Evolutionary conservation across 1,284 basidiomycete genomes (phyloP).

Genomic region (Somion occarium): DNA sequence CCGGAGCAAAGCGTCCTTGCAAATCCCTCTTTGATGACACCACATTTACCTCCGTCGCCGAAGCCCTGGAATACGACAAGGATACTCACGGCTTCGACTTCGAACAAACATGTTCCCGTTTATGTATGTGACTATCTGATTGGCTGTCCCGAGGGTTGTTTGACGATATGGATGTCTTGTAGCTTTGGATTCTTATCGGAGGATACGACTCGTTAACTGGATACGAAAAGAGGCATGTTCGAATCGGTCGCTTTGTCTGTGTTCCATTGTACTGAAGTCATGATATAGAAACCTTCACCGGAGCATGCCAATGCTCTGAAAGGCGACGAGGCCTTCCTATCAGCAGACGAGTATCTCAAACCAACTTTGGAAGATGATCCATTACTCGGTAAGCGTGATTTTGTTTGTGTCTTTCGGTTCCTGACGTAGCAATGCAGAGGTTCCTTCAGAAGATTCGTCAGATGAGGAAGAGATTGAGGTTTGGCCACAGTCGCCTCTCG

Average conservation of each 20-base stretch:
- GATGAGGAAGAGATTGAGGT: constrained; percentile 54
- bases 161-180: not conserved
- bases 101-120: constrained; percentile 38
- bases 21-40: constrained; percentile 80
- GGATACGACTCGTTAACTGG: constrained; percentile 82
- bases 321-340: constrained; percentile 59
- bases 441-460: constrained; percentile 69
- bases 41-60: constrained; percentile 53
- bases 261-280: not conserved
- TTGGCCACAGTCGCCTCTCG: constrained; percentile 18
- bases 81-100: constrained; percentile 60
- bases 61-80: constrained; percentile 65
- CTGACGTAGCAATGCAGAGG: constrained; percentile 33
- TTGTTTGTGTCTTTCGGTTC: constrained; percentile 3
- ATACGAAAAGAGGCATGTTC: constrained; percentile 65
- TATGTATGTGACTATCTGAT: constrained; percentile 41
- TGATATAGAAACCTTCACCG: constrained; percentile 46
- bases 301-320: constrained; percentile 42
- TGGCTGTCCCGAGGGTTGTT: not conserved
- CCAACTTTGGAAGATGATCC: constrained; percentile 84
- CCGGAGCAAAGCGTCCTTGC: constrained; percentile 49
- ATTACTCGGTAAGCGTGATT: constrained; percentile 65
- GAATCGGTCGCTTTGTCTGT: too few species aligned
- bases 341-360: constrained; percentile 72
- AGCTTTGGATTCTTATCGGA: constrained; percentile 63